Evolutionary conservation across 805 yeast genomes (phyloP), one percentile per base, ranked within the genome.

Genomic region (Schizosaccharomyces lindneri): DNA sequence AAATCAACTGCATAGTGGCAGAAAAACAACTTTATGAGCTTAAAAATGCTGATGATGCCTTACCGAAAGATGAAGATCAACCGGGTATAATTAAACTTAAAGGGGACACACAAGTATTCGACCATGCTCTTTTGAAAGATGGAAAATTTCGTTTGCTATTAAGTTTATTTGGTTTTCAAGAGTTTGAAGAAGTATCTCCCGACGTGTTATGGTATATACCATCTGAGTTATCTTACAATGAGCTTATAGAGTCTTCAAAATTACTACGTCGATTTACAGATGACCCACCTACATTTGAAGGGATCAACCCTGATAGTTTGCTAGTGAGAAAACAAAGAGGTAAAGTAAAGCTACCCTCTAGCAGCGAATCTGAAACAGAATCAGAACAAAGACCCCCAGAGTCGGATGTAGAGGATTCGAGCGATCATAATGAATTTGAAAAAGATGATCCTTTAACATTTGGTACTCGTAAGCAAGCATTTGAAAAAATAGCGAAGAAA

Each of bases 61-160:
- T 21, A 48, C 43, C 46, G 29, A 59, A 59, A 24, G 19, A 7
- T 15, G 59, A 46, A 21, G 55, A 11, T 11, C 17, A 6, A 63
- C 62, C 21, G 46, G 63, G 39, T n/a, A 61, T 60, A 13, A 61
- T 57, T n/a, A 61, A 69, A 60, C 61, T 65, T 67, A 5, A 57
- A 21, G 48, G 60, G n/a, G 48, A 57, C 9, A 39, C 60, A 7
- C 27, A 39, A 15, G 24, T 41, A 4, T 57, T 57, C 36, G 21
- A 36, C n/a, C n/a, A 31, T 31, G 65, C 48, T 29, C 39, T 79
- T 5, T 73, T 78, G 27, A 74, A 73, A 21, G 79, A 81, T 62
- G 76, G 81, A 2, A 72, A 77, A 61, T 62, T 79, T 19, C 69
- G 86, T 43, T 70, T 79, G 39, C 68, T 82, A 19, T 69, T 82